A percentile compares a stretch with the other conserved stretches of the same genome.
Conservation (phyloP, 139 green algal genomes). For the Coccomyxa sp. region DNA sequence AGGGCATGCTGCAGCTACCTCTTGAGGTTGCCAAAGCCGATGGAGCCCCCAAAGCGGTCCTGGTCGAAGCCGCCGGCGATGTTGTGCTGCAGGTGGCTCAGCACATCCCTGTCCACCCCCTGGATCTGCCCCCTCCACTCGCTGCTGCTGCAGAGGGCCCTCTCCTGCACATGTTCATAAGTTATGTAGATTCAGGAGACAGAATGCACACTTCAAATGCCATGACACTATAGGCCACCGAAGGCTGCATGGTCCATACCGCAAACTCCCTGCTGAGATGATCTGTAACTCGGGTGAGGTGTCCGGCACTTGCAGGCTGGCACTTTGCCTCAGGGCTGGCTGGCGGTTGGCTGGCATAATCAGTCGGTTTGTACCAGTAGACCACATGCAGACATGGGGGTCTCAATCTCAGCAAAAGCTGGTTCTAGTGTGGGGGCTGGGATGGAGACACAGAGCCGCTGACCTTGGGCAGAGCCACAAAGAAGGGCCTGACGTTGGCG, state of each 20-base stretch:
- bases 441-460: too few relatives aligned
- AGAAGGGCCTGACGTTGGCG: constrained; percentile 82
- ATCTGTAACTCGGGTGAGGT: too few relatives aligned
- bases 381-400: too few relatives aligned
- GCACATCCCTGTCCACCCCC: constrained; percentile 63
- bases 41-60: constrained; percentile 65
- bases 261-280: too few relatives aligned
- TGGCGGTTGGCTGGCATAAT: too few relatives aligned
- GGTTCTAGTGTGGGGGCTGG: too few relatives aligned
- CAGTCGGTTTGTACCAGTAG: too few relatives aligned
- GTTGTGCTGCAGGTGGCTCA: constrained; percentile 53
- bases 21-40: constrained; percentile 82
- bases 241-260: neutral
- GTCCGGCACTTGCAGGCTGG: too few relatives aligned
- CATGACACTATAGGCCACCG: neutral
- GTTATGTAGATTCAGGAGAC: too few relatives aligned
- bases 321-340: too few relatives aligned
- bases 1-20: too few relatives aligned
- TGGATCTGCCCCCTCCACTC: constrained; percentile 78
- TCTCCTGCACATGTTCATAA: constrained; percentile 50
- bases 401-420: too few relatives aligned
- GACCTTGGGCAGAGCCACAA: constrained; percentile 90
- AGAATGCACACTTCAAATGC: neutral
- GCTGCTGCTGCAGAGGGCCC: constrained; percentile 46
- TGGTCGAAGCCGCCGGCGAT: constrained; percentile 85